These are phyloP conservation scores for Picochlorum sp. DNA, from an alignment of 139 green algal genomes.

Conservation along the genomic window DNA sequence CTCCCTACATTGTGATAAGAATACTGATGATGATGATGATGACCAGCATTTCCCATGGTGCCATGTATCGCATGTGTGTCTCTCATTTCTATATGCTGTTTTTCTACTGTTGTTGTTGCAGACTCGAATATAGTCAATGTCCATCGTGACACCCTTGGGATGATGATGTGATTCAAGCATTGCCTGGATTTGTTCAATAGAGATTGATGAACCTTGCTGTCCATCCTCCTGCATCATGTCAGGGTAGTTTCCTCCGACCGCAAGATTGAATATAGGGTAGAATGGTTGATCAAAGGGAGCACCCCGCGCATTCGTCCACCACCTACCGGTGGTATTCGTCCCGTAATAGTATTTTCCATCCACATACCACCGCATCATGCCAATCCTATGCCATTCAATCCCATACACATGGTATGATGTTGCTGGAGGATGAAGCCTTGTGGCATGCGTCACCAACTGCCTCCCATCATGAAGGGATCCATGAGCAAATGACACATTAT, in stretches of 20 bases:
- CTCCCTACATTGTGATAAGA: too few species aligned
- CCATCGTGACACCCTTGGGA: too few species aligned
- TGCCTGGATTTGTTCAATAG: too few species aligned
- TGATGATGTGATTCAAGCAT: too few species aligned
- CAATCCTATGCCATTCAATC: slow-evolving; percentile 9
- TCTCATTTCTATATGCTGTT: too few species aligned
- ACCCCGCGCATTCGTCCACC: neutral
- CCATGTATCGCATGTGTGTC: too few species aligned
- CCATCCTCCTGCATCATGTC: neutral
- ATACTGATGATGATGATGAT: too few species aligned
- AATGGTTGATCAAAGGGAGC: slow-evolving; percentile 34
- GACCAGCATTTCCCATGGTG: too few species aligned
- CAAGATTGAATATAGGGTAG: slow-evolving; percentile 42
- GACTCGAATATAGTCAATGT: too few species aligned
- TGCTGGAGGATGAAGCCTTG: neutral
- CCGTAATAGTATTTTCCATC: neutral
- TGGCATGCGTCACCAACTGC: too few species aligned
- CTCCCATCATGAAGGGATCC: slow-evolving; percentile 12
- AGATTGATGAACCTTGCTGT: too few species aligned
- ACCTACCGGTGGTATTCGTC: neutral
- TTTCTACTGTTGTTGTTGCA: too few species aligned
- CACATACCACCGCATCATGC: slow-evolving; percentile 6
- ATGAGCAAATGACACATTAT: slow-evolving; percentile 1
- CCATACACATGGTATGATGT: slow-evolving; percentile 3
- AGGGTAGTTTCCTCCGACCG: slow-evolving; percentile 27